Base-by-base conservation (phyloP, 2,329 filamentous ascomycete genomes). In the Fusarium euwallaceae region DNA sequence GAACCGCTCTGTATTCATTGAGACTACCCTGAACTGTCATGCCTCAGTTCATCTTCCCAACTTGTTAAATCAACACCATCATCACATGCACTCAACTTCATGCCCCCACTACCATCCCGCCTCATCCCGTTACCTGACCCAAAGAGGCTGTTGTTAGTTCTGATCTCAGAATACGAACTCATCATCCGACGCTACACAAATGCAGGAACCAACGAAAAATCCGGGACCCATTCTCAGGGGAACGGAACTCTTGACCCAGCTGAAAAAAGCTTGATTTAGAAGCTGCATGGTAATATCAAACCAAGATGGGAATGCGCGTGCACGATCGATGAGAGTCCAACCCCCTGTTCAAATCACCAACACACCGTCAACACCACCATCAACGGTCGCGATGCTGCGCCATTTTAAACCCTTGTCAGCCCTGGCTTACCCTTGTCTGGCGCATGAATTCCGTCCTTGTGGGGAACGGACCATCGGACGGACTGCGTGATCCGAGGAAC, bases 371-470 rank as follows among this genome's bases (percentile, higher is more conserved):
- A 27, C 45, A 51, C 45, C 45, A 51, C 14, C 45, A 29, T 27
- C 16, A 53, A 53, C 48, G 48, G 45, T 27, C 1, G 24, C 4
- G 45, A 45, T 48, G 22, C 43, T 48, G 43, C 22, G 43, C 43
- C 22, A 48, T 48, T 48, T 48, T 29, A 48, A 48, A 53, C 48
- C 48, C 48, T 53, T 53, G 48, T 53, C 43, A 48, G 43, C 43
- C 48, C 27, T 53, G 27, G 48, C 9, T 10, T 29, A 53, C 48
- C 48, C 48, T 53, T 53, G 48, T 29, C 48, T 53, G 48, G 48
- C 48, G 48, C 48, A 53, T 53, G 48, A 53, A 53, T 53, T 53
- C 48, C 48, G 48, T 53, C 43, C 48, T 29, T 53, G 48, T 53
- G 48, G 48, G 48, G 48, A 53, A 53, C 48, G 48, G 24, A 53